phyloP scores from a whole-genome alignment of 192 early-diverging fungal species.

The Podila verticillata region DNA sequence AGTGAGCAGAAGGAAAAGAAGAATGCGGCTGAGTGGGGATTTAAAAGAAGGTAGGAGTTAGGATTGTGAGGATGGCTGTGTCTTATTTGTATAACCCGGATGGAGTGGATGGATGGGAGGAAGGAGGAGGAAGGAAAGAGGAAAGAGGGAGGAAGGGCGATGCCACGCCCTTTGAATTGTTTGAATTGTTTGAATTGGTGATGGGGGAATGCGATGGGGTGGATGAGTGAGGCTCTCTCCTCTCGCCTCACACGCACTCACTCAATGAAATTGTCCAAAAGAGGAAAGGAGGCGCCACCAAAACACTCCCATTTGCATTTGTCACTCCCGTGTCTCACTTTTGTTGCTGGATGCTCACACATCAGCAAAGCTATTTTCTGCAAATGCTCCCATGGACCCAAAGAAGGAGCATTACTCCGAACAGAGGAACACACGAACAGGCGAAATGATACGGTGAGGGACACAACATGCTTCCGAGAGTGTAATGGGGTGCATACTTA shows the following conservation, averaged over 20 bases:
- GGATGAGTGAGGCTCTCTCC: no score
- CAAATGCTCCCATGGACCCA: background rate
- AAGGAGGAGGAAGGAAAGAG: background rate
- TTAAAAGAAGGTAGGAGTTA: no score
- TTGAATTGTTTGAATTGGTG: no score
- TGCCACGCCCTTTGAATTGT: background rate
- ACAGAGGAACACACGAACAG: background rate
- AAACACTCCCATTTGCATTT: background rate
- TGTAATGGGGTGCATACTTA: no score
- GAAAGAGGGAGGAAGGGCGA: background rate
- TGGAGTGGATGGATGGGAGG: background rate
- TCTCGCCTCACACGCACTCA: no score
- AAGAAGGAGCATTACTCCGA: constrained; percentile 4
- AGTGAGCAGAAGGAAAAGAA: no score
- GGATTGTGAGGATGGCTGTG: background rate
- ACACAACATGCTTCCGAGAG: background rate
- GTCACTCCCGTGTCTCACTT: constrained; percentile 1
- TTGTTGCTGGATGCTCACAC: background rate
- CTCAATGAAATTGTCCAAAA: no score
- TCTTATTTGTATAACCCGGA: background rate
- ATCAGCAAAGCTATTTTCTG: no score
- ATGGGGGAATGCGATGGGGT: background rate
- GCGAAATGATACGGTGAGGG: background rate
- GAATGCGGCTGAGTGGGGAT: no score
- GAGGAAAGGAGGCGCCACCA: no score